Base-by-base conservation (phyloP, 2,329 filamentous ascomycete species). In the Colletotrichum melonis region DNA sequence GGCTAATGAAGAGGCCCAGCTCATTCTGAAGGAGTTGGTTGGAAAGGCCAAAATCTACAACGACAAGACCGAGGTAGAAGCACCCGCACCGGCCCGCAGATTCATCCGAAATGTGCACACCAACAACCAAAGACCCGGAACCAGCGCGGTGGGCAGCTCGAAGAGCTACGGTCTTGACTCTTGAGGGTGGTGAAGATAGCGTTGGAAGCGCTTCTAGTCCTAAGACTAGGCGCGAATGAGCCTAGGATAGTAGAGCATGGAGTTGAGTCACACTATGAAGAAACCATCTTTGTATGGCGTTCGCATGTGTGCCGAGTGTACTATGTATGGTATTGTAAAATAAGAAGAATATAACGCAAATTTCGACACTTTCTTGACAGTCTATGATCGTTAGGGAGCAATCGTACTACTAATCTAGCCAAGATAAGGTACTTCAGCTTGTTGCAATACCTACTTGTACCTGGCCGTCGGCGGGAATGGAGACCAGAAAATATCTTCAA, bases 1-100 rank as follows among this genome's bases (percentile, higher is more conserved):
- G 60, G 80, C 84, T 0, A 72, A 79, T 22, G 11, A 74, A 1
- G 82, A 85, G 79, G 79, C 83, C 2, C 81, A 82, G 68, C 76
- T 88, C 26, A 82, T 91, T 32, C 82, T 83, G 57, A 83, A 84
- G 79, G 89, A 91, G 81, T 77, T 81, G 52, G 80, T 81, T 74
- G 84, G 85, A 49, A 77, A 80, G 68, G 76, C 75, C 19, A 63
- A 79, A 22, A 80, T 84, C 63, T 83, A 84, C 69, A 78, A 80
- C 56, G 76, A 77, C 64, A 78, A 12, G 72, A 76, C 63, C 14
- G 32, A 60, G 63, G 66, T 26, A 26, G 63, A 68, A 24, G 24
- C 28, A 16, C 38, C 58, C 9, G 32, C 32, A n/a, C 63, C 22
- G 14, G 49, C 26, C 5, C 57, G 54, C 65, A 69, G n/a, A n/a